Conservation (phyloP, 352 stramenopile species). For the Phytophthora citricola region DNA sequence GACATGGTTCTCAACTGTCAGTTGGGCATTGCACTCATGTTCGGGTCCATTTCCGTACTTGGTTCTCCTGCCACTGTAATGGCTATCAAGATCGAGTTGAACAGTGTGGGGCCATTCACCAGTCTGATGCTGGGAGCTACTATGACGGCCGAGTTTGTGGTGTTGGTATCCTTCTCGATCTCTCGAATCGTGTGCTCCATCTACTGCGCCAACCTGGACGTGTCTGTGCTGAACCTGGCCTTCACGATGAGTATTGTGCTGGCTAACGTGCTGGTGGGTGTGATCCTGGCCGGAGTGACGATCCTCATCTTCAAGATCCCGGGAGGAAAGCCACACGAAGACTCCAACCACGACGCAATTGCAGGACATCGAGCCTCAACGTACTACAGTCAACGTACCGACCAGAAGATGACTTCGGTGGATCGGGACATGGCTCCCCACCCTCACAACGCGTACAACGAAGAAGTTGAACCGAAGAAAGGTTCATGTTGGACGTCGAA, state of each 20-base stretch:
- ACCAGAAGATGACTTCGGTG: constrained; percentile 24
- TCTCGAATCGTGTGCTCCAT: constrained; percentile 65
- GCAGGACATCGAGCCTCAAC: constrained; percentile 3
- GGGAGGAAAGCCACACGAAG: constrained; percentile 10
- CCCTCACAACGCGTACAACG: constrained; percentile 60
- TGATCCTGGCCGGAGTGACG: constrained; percentile 45
- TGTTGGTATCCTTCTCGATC: constrained; percentile 71
- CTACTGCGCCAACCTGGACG: constrained; percentile 60
- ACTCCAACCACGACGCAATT: constrained; percentile 5
- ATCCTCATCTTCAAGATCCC: constrained; percentile 69
- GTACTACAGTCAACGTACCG: constrained; percentile 15
- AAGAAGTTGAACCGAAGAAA: constrained; percentile 19
- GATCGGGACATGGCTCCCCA: constrained; percentile 45
- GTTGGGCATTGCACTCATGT: constrained; percentile 71
- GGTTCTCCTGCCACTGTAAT: constrained; percentile 70
- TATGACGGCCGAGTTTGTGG: constrained; percentile 74
- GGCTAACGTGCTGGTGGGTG: constrained; percentile 57
- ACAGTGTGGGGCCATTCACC: constrained; percentile 73
- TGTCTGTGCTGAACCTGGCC: constrained; percentile 58
- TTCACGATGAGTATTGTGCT: constrained; percentile 66
- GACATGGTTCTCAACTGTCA: constrained; percentile 48
- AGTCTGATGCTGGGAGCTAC: constrained; percentile 76
- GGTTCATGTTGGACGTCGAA: constrained; percentile 26
- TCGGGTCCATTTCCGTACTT: constrained; percentile 71
- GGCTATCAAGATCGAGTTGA: constrained; percentile 81